phyloP scores from a whole-genome alignment of 371 early-diverging fungal genomes.

The Entomophthora muscae region DNA sequence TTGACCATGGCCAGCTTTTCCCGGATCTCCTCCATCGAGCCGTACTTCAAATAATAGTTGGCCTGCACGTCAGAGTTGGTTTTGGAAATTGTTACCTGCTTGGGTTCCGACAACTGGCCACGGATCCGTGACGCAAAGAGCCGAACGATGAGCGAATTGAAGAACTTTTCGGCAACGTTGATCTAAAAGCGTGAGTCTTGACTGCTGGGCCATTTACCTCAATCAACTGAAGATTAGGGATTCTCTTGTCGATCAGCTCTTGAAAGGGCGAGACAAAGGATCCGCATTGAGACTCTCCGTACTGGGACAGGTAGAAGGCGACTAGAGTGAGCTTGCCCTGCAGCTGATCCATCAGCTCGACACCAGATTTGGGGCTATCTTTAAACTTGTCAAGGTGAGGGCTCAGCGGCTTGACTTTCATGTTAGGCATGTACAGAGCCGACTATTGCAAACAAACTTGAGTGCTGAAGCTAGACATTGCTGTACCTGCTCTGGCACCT shows the following conservation, averaged over 20 bases:
- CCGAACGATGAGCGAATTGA: not conserved
- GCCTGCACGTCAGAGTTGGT: not conserved
- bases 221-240: not conserved
- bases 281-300: not conserved
- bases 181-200: not conserved
- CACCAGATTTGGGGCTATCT: not conserved
- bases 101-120: not conserved
- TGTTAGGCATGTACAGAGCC: conserved; percentile 3
- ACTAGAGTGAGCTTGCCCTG: conserved; percentile 2
- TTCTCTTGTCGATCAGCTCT: too few species aligned
- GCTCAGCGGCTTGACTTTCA: not conserved
- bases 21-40: not conserved
- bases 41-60: conserved; percentile 4
- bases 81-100: not conserved
- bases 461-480: not conserved
- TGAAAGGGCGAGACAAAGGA: not conserved
- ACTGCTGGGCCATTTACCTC: conserved; percentile 1
- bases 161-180: conserved; percentile 1
- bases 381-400: too few species aligned
- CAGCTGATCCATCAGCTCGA: not conserved
- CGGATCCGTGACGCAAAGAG: not conserved
- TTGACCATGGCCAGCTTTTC: conserved; percentile 7
- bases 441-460: not conserved
- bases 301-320: conserved; percentile 3
- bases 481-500: not conserved